Evolutionary conservation across 495 filamentous ascomycete species (phyloP), one percentile per base, ranked within the genome.

Genomic region (Mytilinidion resinicola): DNA sequence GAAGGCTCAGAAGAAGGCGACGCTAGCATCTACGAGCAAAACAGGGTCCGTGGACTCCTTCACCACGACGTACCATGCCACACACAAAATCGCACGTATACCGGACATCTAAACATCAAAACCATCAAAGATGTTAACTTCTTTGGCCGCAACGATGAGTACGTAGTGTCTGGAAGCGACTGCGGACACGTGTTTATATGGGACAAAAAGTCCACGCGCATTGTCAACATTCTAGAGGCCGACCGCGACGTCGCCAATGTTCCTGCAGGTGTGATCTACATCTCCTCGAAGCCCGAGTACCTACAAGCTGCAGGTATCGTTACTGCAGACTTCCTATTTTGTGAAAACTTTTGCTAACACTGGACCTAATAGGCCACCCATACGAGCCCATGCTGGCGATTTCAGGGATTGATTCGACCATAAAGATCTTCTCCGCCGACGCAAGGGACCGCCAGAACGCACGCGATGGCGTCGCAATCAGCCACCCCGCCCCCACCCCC

Each of bases 61-160:
- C 79, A 85, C 56, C 46, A 66, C 1, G 65, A 82, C 50, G 76
- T 80, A 12, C 82, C 85, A 3, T 82, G 82, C 60, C 76, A 72
- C 34, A 66, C 81, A 3, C 81, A 86, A 56, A 85, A 78, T 0
- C 75, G 77, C 33, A 60, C 73, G 37, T 89, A 87, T 64, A 72
- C 74, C 8, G 86, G 86, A 19, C 86, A 88, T 67, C 87, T 85
- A 73, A 90, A 90, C 55, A 76, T 86, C 51, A 81, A 82, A 60
- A 90, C 86, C 0, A 84, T 89, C 52, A 90, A 90, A 61, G 86
- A 90, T 68, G 80, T 85, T 52, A 88, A 88, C 53, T 90, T 80
- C 70, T 87, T 82, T 53, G 86, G 86, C 0, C 69, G 86, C 50
- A 71, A 87, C 47, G 86, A 90, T 63, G 85, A 89, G 61, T 90